Percentiles rank a stretch among this genome's conserved stretches.
Evolutionary conservation across 768 basidiomycete genomes (phyloP).

Genomic region (Podaxis mareebaensis): DNA sequence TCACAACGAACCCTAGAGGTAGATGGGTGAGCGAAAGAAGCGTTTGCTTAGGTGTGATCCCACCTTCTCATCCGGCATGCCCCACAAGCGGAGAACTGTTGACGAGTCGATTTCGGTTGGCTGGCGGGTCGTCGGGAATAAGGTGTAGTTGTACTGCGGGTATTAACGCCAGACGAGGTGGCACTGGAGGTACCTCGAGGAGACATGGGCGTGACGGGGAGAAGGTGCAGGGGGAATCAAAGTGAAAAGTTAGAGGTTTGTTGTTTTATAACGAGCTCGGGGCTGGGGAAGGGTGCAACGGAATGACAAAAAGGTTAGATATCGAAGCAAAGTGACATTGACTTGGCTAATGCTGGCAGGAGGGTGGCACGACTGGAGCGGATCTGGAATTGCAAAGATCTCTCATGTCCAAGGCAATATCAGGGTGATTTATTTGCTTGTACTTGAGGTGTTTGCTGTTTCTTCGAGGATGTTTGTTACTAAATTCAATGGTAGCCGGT

Average conservation of each 20-base stretch:
- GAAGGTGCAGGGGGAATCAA: constrained; percentile 22
- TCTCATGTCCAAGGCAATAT: constrained; percentile 29
- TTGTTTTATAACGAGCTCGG: constrained; percentile 39
- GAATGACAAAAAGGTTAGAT: constrained; percentile 30
- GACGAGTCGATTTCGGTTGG: constrained; percentile 75
- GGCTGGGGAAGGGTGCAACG: constrained; percentile 30
- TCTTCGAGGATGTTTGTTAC: constrained; percentile 34
- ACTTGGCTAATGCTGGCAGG: constrained; percentile 34
- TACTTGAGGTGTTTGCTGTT: constrained; percentile 21
- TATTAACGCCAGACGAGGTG: constrained; percentile 35
- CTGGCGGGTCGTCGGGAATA: constrained; percentile 52
- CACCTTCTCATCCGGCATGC: constrained; percentile 89
- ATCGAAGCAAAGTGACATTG: constrained; percentile 32
- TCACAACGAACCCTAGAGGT: constrained; percentile 84
- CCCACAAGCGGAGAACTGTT: constrained; percentile 92
- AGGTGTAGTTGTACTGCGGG: constrained; percentile 34
- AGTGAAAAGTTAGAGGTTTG: constrained; percentile 24
- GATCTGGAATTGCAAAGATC: constrained; percentile 41
- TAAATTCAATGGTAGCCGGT: constrained; percentile 31
- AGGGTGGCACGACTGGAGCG: constrained; percentile 37
- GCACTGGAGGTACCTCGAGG: constrained; percentile 42
- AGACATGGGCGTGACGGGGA: constrained; percentile 48
- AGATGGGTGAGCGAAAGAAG: constrained; percentile 10
- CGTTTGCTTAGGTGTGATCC: constrained; percentile 20
- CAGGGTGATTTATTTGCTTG: constrained; percentile 25